These are phyloP conservation scores for Ammopiptanthus mongolicus DNA, from an alignment of 306 rosid species.

Conservation along the genomic window DNA sequence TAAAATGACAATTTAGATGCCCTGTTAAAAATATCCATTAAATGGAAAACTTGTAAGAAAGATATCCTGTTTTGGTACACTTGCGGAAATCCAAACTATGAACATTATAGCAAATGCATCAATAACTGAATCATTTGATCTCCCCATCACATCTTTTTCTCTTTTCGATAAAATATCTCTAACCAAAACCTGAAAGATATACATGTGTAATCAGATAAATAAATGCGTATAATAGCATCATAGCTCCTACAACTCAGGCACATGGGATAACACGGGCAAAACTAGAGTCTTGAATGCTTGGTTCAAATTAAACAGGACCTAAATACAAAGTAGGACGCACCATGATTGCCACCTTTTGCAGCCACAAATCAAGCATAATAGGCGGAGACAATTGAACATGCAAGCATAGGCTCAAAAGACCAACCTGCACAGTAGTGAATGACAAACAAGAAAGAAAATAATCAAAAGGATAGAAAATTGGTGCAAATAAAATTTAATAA, in stretches of 20 bases:
- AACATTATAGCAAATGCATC: background rate
- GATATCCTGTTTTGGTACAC: background rate
- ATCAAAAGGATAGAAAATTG: conserved; percentile 29
- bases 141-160: background rate
- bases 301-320: conserved; percentile 4
- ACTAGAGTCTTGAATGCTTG: background rate
- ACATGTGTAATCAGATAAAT: background rate
- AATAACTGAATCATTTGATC: background rate
- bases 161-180: background rate
- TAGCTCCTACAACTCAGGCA: background rate
- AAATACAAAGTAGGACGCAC: background rate
- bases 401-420: conserved; percentile 32
- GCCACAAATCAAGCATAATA: conserved; percentile 6
- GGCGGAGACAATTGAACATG: conserved; percentile 37
- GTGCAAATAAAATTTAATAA: background rate
- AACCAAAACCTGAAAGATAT: background rate
- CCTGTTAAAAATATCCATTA: background rate
- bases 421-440: conserved; percentile 35
- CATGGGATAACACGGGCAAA: background rate
- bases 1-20: background rate
- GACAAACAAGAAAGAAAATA: conserved; percentile 16
- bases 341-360: background rate
- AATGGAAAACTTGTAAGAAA: background rate
- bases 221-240: background rate
- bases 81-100: background rate